Base-by-base conservation (phyloP, 352 stramenopile genomes). In the Pythium apleroticum region DNA sequence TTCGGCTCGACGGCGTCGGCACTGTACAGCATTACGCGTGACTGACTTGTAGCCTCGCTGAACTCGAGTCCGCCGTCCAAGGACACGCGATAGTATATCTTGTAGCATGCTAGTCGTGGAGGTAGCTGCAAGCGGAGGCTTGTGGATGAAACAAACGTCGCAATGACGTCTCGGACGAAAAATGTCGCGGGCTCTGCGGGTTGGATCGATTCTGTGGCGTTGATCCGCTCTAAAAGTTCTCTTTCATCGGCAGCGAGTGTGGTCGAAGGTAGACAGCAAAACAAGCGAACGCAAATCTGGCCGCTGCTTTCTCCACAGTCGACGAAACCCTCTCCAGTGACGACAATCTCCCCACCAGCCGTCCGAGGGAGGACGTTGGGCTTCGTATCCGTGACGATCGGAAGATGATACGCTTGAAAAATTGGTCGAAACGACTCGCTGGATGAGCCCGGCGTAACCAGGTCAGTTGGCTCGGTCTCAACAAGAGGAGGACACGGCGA, bases 1-100 rank as follows among this genome's bases (percentile, higher is more conserved):
- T 79, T 78, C 0, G 84, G 84, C 1, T 79, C 63, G 9, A 92
- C 66, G 1, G 67, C 41, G 35, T 78, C 73, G 10, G 83, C 70
- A 28, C 81, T 90, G 45, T 84, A 92, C 28, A 92, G 30, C 20
- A 87, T 52, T 10, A 92, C 45, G 20, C 68, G 78, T 0, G 81
- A 73, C 0, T 39, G 37, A 0, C 52, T 9, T 0, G 76, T 72
- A 2, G 77, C 80, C 24, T 75, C 52, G 0, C 79, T 89, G 45
- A 90, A 90, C 3, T 72, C 62, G 0, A 68, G 65, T 2, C 76
- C 74, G n/a, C 85, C 80, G 19, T 73, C 66, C 25, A 90, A 78
- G 9, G 84, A 90, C 7, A 90, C 41, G 2, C 80, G 83, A 33
- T 86, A 90, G 59, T 76, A 92, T 22, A 90, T 35, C 39, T 75